Base-by-base conservation (phyloP, 495 filamentous ascomycete species). In the Parmelia sp. region DNA sequence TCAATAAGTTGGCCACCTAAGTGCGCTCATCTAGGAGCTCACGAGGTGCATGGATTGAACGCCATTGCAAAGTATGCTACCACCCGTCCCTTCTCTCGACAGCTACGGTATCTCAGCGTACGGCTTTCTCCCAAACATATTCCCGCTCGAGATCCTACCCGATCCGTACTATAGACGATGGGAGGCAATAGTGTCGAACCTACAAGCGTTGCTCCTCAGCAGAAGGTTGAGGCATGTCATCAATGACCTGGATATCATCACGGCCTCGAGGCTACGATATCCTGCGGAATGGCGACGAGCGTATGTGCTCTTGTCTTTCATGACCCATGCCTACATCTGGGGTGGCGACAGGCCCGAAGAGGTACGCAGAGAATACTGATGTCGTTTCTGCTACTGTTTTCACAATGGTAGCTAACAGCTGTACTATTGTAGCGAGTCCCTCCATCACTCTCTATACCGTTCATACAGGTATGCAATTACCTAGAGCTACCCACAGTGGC, bases 251-350 rank as follows among this genome's bases (percentile, higher is more conserved):
- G 91, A 94, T 4, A 75, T 95, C 49, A 83, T 97, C 62, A 90
- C 88, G 56, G 94, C 91, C 60, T 80, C 84, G 66, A 83, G 88
- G 74, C 82, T 99, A 69, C 82, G 85, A 71, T 82, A 86, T 64
- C 90, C 92, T 72, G 80, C 86, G 65, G 91, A 99, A 81, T 96
- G 92, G 93, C 84, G 90, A 71, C 82, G 93, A 70, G 93, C 92
- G 59, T 97, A 96, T 76, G 85, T 87, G 59, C 79, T 96, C 44
- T 82, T 97, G 61, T 88, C 84, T 25, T 96, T 96, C 73, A 88
- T 97, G 69, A 79, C 91, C 33, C 93, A 97, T 77, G 88, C 86
- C 64, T 97, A 96, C 76, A 90, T 97, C 70, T 99, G 94, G 94
- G 89, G 91, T 70, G 92, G 91, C 73, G 85, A 92, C 66, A 83